phyloP scores from a whole-genome alignment of 352 stramenopile species.

The Pythium periplocum region DNA sequence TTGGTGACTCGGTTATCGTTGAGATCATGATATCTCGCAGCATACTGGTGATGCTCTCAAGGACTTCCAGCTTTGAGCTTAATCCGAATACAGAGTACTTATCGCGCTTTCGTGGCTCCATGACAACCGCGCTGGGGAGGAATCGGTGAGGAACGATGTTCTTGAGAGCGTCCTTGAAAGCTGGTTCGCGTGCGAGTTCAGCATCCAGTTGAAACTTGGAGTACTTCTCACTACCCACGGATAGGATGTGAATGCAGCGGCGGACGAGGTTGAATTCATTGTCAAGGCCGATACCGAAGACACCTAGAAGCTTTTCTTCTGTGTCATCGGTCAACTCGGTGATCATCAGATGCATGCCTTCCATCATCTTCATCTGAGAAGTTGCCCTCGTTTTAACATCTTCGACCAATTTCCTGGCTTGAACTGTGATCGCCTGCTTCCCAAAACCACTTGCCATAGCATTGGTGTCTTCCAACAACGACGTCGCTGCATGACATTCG shows the following conservation, averaged over 20 bases:
- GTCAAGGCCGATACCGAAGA: conserved; percentile 59
- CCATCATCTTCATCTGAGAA: conserved; percentile 53
- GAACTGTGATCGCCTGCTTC: conserved; percentile 36
- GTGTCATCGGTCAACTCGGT: conserved; percentile 32
- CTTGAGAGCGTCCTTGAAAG: conserved; percentile 34
- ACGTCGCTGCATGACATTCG: conserved; percentile 39
- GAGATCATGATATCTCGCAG: conserved; percentile 62
- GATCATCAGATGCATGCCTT: conserved; percentile 55
- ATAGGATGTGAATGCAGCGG: conserved; percentile 49
- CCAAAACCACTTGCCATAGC: conserved; percentile 32
- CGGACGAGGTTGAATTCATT: conserved; percentile 62
- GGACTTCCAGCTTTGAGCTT: conserved; percentile 35
- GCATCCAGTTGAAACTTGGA: not conserved
- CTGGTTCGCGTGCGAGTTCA: conserved; percentile 22
- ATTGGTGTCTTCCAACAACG: conserved; percentile 32
- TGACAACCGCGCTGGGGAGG: conserved; percentile 40
- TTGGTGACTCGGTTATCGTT: conserved; percentile 38
- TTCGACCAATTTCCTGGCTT: conserved; percentile 49
- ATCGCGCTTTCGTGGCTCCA: conserved; percentile 32
- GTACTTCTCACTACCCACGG: conserved; percentile 13
- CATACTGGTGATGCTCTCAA: conserved; percentile 55
- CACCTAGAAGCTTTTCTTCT: conserved; percentile 12
- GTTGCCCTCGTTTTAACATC: conserved; percentile 39
- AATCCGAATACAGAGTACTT: conserved; percentile 30
- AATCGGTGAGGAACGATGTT: conserved; percentile 32